Evolutionary conservation across 2,329 filamentous ascomycete species (phyloP), one percentile per base, ranked within the genome.

Genomic region (Aspergillus felis): DNA sequence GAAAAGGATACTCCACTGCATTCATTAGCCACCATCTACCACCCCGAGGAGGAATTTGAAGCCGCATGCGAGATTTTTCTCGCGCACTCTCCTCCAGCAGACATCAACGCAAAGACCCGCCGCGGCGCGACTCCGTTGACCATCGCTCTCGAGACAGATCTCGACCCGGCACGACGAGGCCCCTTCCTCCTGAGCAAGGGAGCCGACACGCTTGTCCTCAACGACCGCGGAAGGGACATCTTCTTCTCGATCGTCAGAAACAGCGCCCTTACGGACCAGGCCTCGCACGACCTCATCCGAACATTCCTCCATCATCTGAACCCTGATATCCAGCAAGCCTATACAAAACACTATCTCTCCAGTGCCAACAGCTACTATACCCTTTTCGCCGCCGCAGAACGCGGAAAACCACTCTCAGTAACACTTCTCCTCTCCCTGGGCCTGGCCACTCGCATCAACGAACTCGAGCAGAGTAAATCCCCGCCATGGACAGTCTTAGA

Each of bases 41-140:
- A 67, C 41, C 27, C 59, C 1, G 66, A 66, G 38, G 62, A 67
- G 2, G 66, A 67, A 29, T 63, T 69, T n/a, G 60, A 68, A 57
- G 50, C 54, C 1, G 62, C 63, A 9, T 66, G 57, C 46, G 56
- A 65, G 35, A 61, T 69, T 14, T 22, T 70, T 4, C 53, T 67
- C 44, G n/a, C 27, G 4, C 62, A 59, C 29, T 41, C 50, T 0
- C 54, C 41, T 14, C 61, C 60, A 17, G 59, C 61, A 42, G 55
- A 68, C 42, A 63, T 69, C 8, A 61, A 69, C 48, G 57, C 59
- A 27, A 54, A 49, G 25, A 61, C 63, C 47, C 46, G 54, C 3
- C 60, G 55, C 3, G 67, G 64, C 12, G 55, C 54, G n/a, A 66
- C 63, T 20, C 59, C 66, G 14, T 49, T 69, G 22, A 62, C 57